A percentile compares a stretch with the other conserved stretches of the same genome.
These are phyloP conservation scores for Fraxinus excelsior DNA, from an alignment of 257 asterid species.

Conservation along the genomic window DNA sequence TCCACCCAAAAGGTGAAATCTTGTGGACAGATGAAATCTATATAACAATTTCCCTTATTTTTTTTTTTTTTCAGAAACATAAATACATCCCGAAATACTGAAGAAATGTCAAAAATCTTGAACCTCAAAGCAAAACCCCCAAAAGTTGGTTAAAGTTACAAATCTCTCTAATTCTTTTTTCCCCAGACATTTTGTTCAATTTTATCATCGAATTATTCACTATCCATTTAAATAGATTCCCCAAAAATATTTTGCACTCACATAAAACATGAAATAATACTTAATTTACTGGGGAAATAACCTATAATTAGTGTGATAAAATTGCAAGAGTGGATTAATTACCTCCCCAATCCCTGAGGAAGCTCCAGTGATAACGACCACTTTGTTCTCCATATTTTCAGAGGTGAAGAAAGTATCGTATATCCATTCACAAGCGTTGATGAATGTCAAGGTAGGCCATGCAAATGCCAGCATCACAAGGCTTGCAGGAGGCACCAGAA, in stretches of 20 bases:
- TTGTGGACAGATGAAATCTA: too few relatives aligned
- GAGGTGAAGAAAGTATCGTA: constrained; percentile 42
- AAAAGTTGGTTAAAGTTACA: too few relatives aligned
- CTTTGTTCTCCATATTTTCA: constrained; percentile 68
- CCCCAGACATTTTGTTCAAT: background rate
- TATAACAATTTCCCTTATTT: too few relatives aligned
- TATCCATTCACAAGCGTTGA: constrained; percentile 68
- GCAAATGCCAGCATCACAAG: constrained; percentile 79
- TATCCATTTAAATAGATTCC: background rate
- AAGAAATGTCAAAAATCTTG: background rate
- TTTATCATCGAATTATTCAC: background rate
- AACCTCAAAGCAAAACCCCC: background rate
- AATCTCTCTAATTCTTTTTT: too few relatives aligned
- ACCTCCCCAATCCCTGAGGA: constrained; percentile 99
- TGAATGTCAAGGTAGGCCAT: constrained; percentile 86
- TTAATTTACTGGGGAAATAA: too few relatives aligned
- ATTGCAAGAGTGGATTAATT: background rate
- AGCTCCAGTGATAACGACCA: constrained; percentile 86
- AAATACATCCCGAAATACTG: too few relatives aligned
- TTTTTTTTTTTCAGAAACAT: background rate
- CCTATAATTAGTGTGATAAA: background rate
- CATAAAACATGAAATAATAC: too few relatives aligned
- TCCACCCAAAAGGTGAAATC: background rate
- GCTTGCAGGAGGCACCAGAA: constrained; percentile 89
- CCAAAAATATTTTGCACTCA: too few relatives aligned